Conservation (phyloP, 192 early-diverging fungal species). For the Backusella macrospora region DNA sequence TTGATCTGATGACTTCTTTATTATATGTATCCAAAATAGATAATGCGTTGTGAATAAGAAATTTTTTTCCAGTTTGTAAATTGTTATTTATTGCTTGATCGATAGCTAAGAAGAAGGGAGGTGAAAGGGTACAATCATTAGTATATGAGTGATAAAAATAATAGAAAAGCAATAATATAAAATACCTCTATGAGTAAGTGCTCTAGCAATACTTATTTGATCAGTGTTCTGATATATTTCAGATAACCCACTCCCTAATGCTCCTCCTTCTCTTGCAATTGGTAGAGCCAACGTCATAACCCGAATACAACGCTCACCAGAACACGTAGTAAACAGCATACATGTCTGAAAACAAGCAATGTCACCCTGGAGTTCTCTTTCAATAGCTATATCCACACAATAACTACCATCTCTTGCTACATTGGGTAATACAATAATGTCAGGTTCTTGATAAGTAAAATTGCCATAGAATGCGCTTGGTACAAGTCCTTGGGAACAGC, state of each 20-base stretch:
- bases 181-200: slow-evolving; percentile 68
- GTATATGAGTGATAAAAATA: neutral
- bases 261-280: slow-evolving; percentile 44
- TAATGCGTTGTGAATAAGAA: slow-evolving; percentile 61
- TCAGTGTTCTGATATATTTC: slow-evolving; percentile 73
- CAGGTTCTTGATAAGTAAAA: slow-evolving; percentile 82
- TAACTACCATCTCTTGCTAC: slow-evolving; percentile 81
- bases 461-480: slow-evolving; percentile 83
- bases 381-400: slow-evolving; percentile 67
- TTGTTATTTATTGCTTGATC: slow-evolving; percentile 71
- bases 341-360: slow-evolving; percentile 84
- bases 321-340: slow-evolving; percentile 75
- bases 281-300: slow-evolving; percentile 81
- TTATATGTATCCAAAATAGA: slow-evolving; percentile 80
- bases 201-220: slow-evolving; percentile 65
- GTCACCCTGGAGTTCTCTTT: slow-evolving; percentile 54
- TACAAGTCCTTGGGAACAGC: slow-evolving; percentile 72
- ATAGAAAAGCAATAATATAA: too few species aligned
- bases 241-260: slow-evolving; percentile 46
- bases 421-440: slow-evolving; percentile 81
- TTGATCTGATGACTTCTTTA: slow-evolving; percentile 59
- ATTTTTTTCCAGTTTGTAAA: slow-evolving; percentile 79
- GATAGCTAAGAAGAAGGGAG: slow-evolving; percentile 55
- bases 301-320: slow-evolving; percentile 82
- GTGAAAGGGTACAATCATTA: neutral